Evolutionary conservation across 2,329 filamentous ascomycete genomes (phyloP).

Genomic region (Ascochyta fabae): DNA sequence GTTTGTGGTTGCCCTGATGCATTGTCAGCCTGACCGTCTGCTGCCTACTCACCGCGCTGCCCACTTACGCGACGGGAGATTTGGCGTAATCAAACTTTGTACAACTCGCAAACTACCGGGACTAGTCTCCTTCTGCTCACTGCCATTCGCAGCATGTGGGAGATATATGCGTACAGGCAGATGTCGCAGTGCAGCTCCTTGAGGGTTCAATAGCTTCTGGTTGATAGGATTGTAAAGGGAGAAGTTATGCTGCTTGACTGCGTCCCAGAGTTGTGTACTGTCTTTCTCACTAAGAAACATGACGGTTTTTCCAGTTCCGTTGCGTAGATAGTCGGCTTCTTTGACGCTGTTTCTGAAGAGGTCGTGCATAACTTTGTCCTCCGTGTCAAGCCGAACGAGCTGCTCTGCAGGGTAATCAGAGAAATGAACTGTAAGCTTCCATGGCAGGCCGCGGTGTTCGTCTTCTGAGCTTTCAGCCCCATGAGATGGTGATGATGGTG

Average conservation of each 20-base stretch:
- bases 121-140: slow-evolving; percentile 28
- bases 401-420: slow-evolving; percentile 64
- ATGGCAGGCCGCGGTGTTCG: slow-evolving; percentile 56
- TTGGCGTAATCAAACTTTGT: slow-evolving; percentile 73
- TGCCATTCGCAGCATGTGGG: slow-evolving; percentile 52
- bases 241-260: slow-evolving; percentile 80
- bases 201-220: slow-evolving; percentile 74
- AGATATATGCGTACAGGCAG: slow-evolving; percentile 91
- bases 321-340: slow-evolving; percentile 85
- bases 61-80: slow-evolving; percentile 47
- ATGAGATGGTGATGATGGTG: slow-evolving; percentile 17
- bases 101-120: slow-evolving; percentile 60
- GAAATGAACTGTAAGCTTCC: slow-evolving; percentile 69
- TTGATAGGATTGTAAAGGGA: slow-evolving; percentile 75
- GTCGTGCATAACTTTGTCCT: slow-evolving; percentile 65
- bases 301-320: slow-evolving; percentile 86
- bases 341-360: slow-evolving; percentile 74
- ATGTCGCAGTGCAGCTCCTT: slow-evolving; percentile 72
- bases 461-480: slow-evolving; percentile 27
- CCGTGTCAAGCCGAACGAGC: slow-evolving; percentile 62
- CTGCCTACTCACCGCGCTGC: neutral
- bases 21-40: slow-evolving; percentile 20
- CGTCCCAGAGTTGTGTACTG: slow-evolving; percentile 81
- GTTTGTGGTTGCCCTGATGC: slow-evolving; percentile 64
- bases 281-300: slow-evolving; percentile 88